Evolutionary conservation across 2,329 filamentous ascomycete species (phyloP).

Genomic region (Phyllachora maydis): DNA sequence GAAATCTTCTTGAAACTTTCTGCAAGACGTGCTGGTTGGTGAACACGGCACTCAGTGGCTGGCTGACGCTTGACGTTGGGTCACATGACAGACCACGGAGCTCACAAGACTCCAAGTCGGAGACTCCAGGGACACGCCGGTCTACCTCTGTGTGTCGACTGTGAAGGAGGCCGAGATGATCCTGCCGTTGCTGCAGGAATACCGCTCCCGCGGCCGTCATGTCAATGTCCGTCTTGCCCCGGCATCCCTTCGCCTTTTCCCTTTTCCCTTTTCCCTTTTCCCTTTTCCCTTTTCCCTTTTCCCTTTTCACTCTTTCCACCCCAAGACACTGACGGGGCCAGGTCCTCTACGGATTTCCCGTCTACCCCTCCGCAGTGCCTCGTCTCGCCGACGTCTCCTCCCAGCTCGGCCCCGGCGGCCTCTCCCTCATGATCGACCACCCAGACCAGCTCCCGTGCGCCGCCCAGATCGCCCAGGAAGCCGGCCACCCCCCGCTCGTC

Average conservation of each 20-base stretch:
- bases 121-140: slow-evolving; percentile 18
- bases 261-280: too few species aligned
- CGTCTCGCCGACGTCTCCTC: slow-evolving; percentile 35
- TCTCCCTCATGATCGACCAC: slow-evolving; percentile 26
- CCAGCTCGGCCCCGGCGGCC: not conserved
- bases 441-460: slow-evolving; percentile 30
- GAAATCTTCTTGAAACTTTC: not conserved
- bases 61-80: too few species aligned
- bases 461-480: slow-evolving; percentile 18
- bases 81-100: slow-evolving; percentile 6
- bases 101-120: slow-evolving; percentile 44
- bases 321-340: too few species aligned
- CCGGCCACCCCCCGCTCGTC: slow-evolving; percentile 27
- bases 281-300: too few species aligned
- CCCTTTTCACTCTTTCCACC: too few species aligned
- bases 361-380: slow-evolving; percentile 36
- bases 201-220: slow-evolving; percentile 26
- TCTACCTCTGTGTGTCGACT: slow-evolving; percentile 53
- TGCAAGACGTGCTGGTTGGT: too few species aligned
- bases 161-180: slow-evolving; percentile 53
- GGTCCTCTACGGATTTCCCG: slow-evolving; percentile 54
- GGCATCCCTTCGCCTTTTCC: too few species aligned
- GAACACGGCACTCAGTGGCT: too few species aligned
- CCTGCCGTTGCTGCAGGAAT: slow-evolving; percentile 35
- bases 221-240: slow-evolving; percentile 38